phyloP scores from a whole-genome alignment of 164 flowering plant species.

The Vitis vinifera region ASM3070453v1 NC_081818.1:25648001-25648500 shows the following conservation, averaged over 20 bases:
- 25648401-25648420: conserved; percentile 5
- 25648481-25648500: too few species aligned
- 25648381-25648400: conserved; percentile 1
- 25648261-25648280: background rate
- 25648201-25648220: background rate
- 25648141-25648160: background rate
- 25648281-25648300: background rate
- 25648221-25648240: background rate
- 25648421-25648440: background rate
- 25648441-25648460: background rate
- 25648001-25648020: conserved; percentile 56
- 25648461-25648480: background rate
- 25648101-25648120: conserved; percentile 23
- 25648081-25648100: conserved; percentile 94
- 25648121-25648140: conserved; percentile 9
- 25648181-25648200: conserved; percentile 11
- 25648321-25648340: conserved; percentile 26
- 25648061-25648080: conserved; percentile 43
- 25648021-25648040: conserved; percentile 61
- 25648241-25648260: conserved; percentile 1
- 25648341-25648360: conserved; percentile 8
- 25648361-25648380: background rate
- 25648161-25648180: conserved; percentile 3
- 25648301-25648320: conserved; percentile 14
- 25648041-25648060: conserved; percentile 58